Evolutionary conservation across 176 grass and related monocot genomes (phyloP).

Genomic region (Avena eriantha): DNA sequence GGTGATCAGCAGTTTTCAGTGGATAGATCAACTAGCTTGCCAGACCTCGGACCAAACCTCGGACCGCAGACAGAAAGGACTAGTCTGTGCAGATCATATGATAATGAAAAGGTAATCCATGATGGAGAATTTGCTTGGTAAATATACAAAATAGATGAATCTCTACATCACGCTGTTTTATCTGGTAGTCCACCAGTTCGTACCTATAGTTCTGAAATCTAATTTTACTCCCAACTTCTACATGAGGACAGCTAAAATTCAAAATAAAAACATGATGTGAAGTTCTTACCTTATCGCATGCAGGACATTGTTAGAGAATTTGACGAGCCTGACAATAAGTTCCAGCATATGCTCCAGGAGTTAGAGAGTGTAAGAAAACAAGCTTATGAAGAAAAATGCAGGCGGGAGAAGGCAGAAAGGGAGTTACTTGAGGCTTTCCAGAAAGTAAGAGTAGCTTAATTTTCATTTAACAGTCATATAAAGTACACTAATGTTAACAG

Average conservation of each 20-base stretch:
- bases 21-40: constrained; percentile 35
- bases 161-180: constrained; percentile 12
- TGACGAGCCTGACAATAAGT: constrained; percentile 34
- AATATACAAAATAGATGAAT: constrained; percentile 13
- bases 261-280: constrained; percentile 20
- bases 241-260: background rate
- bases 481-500: background rate
- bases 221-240: constrained; percentile 12
- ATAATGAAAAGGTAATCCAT: constrained; percentile 32
- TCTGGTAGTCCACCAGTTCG: constrained; percentile 16
- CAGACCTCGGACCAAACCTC: constrained; percentile 37
- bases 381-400: constrained; percentile 56
- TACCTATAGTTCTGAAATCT: constrained; percentile 5
- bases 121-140: background rate
- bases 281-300: constrained; percentile 29
- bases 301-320: constrained; percentile 40
- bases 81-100: constrained; percentile 8
- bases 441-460: constrained; percentile 46
- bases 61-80: constrained; percentile 31
- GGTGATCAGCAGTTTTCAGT: background rate
- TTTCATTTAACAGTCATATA: constrained; percentile 29
- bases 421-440: constrained; percentile 52
- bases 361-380: constrained; percentile 49
- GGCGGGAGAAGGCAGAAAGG: constrained; percentile 40
- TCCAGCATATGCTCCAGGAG: constrained; percentile 46